phyloP scores from a whole-genome alignment of 2,329 filamentous ascomycete genomes.

The Alternaria angustiovoidea region DNA sequence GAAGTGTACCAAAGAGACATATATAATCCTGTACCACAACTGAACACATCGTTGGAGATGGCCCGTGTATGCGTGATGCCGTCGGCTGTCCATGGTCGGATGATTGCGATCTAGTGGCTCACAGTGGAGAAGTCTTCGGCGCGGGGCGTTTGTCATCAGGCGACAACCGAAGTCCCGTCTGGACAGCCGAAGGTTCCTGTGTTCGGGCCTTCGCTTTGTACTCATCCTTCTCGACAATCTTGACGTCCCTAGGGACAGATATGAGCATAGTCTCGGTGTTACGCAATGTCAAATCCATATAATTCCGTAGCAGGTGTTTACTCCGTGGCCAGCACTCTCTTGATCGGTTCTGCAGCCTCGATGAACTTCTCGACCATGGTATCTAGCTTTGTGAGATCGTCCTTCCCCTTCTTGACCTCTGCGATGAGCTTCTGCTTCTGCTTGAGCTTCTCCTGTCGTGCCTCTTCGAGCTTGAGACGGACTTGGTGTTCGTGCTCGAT shows the following conservation, averaged over 20 bases:
- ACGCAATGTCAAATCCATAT: neutral
- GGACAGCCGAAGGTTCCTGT: neutral
- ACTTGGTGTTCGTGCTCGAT: conserved; percentile 91
- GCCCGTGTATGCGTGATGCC: neutral
- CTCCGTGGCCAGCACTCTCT: conserved; percentile 83
- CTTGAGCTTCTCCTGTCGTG: conserved; percentile 70
- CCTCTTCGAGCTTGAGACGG: conserved; percentile 83
- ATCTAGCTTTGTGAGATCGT: conserved; percentile 89
- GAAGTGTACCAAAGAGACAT: neutral
- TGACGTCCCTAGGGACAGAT: neutral
- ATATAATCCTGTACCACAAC: neutral
- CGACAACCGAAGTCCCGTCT: neutral
- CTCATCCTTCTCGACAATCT: neutral
- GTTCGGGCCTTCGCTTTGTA: conserved; percentile 1
- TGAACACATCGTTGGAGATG: neutral
- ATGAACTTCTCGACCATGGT: conserved; percentile 94
- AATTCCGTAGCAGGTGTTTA: conserved; percentile 30
- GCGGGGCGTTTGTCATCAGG: neutral
- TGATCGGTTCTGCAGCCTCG: conserved; percentile 87
- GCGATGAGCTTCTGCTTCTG: conserved; percentile 73
- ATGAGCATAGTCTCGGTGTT: neutral
- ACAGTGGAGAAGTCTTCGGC: conserved; percentile 4
- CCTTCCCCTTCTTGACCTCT: conserved; percentile 90
- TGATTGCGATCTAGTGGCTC: neutral
- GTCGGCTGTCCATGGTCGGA: neutral